Base-by-base conservation (phyloP, 148 eudicot species). In the Cornus kousa region DNA sequence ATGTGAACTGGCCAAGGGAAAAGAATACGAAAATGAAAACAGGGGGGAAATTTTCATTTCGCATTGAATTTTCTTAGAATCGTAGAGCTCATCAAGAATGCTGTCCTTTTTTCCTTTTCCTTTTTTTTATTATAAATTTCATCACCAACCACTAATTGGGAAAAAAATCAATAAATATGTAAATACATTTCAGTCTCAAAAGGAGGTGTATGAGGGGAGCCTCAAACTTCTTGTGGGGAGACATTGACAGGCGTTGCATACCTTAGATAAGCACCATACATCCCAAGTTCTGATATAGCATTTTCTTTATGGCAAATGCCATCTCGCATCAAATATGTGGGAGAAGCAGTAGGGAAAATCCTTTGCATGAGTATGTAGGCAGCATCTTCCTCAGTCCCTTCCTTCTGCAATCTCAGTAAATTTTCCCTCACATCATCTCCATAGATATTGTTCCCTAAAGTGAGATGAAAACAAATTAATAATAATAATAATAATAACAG, bases 281-380 rank as follows among this genome's bases (percentile, higher is more conserved):
- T 84, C 62, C 99, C 99, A 12, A 95, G 93, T 82, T 95, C 99
- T 33, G 99, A 95, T 78, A 95, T 73, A 35, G 93, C 97, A 24
- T 81, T 81, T 35, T 95, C 97, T 83, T 88, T 89, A 83, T 89
- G 88, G 79, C 87, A 87, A 70, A 81, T 80, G 64, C 99, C 99
- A 39, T 90, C 91, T 55, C 97, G 88, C 85, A 95, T 76, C 43
- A 93, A 77, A 82, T 87, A 85, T 22, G 95, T 84, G 65, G 90
- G 94, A 59, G 88, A 81, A 75, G 85, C 77, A 23, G 86, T 83
- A 12, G 99, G 98, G 77, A 95, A 95, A 80, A 95, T 95, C 83
- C 97, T 88, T 79, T 95, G 99, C 99, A 95, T 95, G 67, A 95
- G 98, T 75, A 95, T 95, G 85, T 91, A 95, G 13, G 99, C 99